A percentile compares a stretch with the other conserved stretches of the same genome.
phyloP scores from a whole-genome alignment of 2,329 filamentous ascomycete genomes.

The Ambrosiella xylebori region DNA sequence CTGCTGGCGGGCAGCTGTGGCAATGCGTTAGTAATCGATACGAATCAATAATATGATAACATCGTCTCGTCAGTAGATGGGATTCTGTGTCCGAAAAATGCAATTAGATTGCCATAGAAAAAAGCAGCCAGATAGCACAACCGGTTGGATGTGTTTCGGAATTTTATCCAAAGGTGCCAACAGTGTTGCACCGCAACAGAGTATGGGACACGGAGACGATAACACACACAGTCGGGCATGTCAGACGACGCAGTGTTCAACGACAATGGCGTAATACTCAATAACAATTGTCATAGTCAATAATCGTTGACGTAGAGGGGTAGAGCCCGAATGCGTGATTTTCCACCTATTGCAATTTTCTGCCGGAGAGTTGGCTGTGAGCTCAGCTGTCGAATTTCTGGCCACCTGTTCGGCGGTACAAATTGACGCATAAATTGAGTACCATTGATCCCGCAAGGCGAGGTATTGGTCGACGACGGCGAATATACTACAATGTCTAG shows the following conservation, averaged over 20 bases:
- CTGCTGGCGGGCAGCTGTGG: conserved; percentile 13
- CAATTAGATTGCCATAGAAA: not conserved
- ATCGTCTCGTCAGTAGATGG: not conserved
- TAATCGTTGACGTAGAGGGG: not conserved
- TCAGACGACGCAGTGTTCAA: not conserved
- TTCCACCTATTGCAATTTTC: not conserved
- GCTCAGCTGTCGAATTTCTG: conserved; percentile 5
- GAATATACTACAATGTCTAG: not conserved
- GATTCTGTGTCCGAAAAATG: not conserved
- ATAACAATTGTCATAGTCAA: not conserved
- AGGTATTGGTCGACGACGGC: conserved; percentile 6
- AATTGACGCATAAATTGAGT: conserved; percentile 9
- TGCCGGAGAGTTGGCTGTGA: not conserved
- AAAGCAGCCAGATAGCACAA: too few relatives aligned
- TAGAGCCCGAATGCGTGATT: not conserved
- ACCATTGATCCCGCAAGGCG: not conserved
- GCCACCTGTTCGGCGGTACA: conserved; percentile 10
- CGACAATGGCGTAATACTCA: not conserved
- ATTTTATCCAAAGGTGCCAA: not conserved
- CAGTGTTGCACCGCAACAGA: not conserved
- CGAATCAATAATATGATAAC: not conserved
- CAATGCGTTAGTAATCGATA: conserved; percentile 7
- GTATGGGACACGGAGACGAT: not conserved
- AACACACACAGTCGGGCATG: not conserved
- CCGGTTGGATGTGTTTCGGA: too few relatives aligned